phyloP scores from a whole-genome alignment of 495 filamentous ascomycete species.

The Physcia stellaris region DNA sequence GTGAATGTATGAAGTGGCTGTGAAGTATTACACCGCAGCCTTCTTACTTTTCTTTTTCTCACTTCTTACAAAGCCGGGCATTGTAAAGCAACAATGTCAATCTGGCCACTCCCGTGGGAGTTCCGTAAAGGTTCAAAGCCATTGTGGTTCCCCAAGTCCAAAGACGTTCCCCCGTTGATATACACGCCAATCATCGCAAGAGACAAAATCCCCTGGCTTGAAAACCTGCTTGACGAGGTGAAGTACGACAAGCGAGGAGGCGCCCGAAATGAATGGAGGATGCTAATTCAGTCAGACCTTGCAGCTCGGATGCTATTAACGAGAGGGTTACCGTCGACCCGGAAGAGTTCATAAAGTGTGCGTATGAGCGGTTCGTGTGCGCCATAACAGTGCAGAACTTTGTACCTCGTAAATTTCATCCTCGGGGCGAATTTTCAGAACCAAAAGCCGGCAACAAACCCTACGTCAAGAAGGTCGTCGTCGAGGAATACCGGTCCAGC shows the following conservation, averaged over 20 bases:
- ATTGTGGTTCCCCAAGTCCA: conserved; percentile 18
- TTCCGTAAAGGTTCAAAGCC: conserved; percentile 15
- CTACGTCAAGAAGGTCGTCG: conserved; percentile 42
- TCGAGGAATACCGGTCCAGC: conserved; percentile 18
- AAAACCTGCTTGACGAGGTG: too few species aligned
- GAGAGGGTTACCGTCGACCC: neutral
- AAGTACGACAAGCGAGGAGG: too few species aligned
- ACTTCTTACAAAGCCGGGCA: neutral
- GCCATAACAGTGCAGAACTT: conserved; percentile 33
- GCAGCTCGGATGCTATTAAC: neutral
- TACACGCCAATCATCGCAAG: neutral
- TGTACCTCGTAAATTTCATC: conserved; percentile 63
- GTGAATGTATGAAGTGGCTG: too few species aligned
- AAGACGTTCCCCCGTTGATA: conserved; percentile 4
- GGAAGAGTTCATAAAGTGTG: neutral
- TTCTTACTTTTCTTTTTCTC: neutral
- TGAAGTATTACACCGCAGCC: too few species aligned
- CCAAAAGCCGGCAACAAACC: too few species aligned
- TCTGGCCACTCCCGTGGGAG: conserved; percentile 21
- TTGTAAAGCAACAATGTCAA: conserved; percentile 6
- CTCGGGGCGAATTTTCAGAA: too few species aligned
- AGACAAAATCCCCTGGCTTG: neutral
- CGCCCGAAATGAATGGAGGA: neutral
- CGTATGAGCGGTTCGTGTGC: neutral
- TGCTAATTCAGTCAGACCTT: neutral